Evolutionary conservation across 805 yeast species (phyloP).

Genomic region (Candida railenensis): DNA sequence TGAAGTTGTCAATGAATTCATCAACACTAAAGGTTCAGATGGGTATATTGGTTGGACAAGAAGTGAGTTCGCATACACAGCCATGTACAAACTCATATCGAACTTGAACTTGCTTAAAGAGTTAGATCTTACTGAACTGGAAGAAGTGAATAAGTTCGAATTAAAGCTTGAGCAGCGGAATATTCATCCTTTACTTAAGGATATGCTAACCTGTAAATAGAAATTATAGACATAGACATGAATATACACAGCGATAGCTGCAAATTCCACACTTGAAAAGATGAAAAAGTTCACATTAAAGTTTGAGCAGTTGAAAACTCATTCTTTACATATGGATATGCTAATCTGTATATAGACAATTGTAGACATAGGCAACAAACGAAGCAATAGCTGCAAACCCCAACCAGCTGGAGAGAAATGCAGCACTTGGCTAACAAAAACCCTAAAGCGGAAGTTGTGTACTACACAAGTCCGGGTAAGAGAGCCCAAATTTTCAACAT

Average conservation of each 20-base stretch:
- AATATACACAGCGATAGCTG: background rate
- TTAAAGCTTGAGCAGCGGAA: background rate
- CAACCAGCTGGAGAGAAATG: no score
- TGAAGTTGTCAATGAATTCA: conserved; percentile 1
- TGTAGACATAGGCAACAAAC: no score
- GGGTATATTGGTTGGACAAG: conserved; percentile 17
- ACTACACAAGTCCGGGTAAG: background rate
- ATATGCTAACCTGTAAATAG: background rate
- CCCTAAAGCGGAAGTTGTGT: background rate
- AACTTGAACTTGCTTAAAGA: conserved; percentile 1
- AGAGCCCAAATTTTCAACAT: background rate
- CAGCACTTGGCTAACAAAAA: background rate
- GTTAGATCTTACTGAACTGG: background rate
- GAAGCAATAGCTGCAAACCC: conserved; percentile 2
- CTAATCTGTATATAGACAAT: no score
- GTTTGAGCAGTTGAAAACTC: no score
- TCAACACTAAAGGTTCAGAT: conserved; percentile 6
- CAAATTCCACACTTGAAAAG: no score
- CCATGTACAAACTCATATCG: conserved; percentile 6
- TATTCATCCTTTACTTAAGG: background rate
- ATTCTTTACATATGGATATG: no score
- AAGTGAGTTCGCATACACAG: conserved; percentile 9
- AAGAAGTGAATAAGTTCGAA: background rate
- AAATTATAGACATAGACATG: background rate
- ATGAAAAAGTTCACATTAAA: no score